Conservation (phyloP, 73 alveolate genomes). For the Paramecium sexaurelia region DNA sequence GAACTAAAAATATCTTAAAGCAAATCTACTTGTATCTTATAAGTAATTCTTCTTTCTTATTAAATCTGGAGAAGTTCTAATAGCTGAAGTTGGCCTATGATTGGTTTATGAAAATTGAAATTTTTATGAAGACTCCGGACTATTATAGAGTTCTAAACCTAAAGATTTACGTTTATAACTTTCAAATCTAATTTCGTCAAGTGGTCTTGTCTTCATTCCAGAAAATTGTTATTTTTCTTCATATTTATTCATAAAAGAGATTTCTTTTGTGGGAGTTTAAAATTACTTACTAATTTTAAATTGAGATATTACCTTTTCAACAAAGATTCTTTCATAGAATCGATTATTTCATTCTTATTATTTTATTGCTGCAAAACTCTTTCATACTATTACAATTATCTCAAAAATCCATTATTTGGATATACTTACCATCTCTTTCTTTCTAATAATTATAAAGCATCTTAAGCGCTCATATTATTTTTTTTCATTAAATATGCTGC, state of each 20-base stretch:
- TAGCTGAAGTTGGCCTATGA: background rate
- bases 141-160: background rate
- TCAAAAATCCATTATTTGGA: constrained; percentile 80
- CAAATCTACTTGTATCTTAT: background rate
- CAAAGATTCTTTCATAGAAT: background rate
- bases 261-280: background rate
- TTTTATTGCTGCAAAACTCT: background rate
- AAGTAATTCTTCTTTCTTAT: background rate
- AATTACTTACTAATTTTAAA: background rate
- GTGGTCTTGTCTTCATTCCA: background rate
- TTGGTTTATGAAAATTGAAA: background rate
- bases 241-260: background rate
- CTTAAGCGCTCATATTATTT: constrained; percentile 62
- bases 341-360: background rate
- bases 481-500: constrained; percentile 77
- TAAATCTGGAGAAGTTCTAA: background rate
- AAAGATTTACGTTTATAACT: background rate
- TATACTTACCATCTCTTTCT: constrained; percentile 69
- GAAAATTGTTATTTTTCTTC: constrained; percentile 1
- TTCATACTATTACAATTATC: constrained; percentile 75
- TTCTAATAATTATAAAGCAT: constrained; percentile 69
- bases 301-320: background rate
- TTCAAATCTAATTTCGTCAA: background rate
- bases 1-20: background rate
- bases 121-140: background rate